Percentiles rank a stretch among this genome's conserved stretches.
phyloP scores from a whole-genome alignment of 495 filamentous ascomycete genomes.

The Daldinia concentrica region DNA sequence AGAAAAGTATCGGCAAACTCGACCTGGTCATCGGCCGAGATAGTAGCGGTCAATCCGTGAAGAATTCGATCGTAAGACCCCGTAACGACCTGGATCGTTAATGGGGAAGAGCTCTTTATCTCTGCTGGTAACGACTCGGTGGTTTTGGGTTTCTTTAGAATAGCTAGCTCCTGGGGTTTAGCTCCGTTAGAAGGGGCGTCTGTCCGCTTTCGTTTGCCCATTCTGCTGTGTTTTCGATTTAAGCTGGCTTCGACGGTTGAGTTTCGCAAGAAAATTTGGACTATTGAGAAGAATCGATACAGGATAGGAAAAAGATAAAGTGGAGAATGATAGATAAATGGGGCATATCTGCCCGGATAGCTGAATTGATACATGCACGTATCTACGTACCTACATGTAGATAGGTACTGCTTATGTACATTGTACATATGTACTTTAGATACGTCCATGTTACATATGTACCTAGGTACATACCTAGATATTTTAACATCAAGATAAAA shows the following conservation, averaged over 20 bases:
- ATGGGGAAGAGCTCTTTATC: conserved; percentile 35
- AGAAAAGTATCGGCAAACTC: conserved; percentile 93
- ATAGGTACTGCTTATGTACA: background rate
- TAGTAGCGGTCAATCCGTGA: conserved; percentile 85
- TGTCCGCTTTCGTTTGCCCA: conserved; percentile 81
- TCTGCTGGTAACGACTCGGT: conserved; percentile 40
- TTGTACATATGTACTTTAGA: too few relatives aligned
- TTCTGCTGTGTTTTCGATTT: conserved; percentile 47
- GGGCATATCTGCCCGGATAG: background rate
- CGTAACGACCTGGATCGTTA: conserved; percentile 85
- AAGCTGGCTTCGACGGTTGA: background rate
- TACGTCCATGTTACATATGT: too few relatives aligned
- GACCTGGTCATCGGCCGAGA: conserved; percentile 60
- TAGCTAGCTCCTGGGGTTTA: conserved; percentile 29
- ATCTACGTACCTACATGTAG: background rate
- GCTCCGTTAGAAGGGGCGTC: conserved; percentile 48
- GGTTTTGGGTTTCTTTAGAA: conserved; percentile 55
- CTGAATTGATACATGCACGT: background rate
- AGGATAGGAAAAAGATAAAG: conserved; percentile 30
- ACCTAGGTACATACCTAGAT: too few relatives aligned
- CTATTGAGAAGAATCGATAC: background rate
- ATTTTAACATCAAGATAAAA: too few relatives aligned
- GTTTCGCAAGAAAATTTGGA: conserved; percentile 21
- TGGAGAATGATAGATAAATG: conserved; percentile 15
- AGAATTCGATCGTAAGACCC: conserved; percentile 95